These are phyloP conservation scores for Entomortierella chlamydospora DNA, from an alignment of 192 early-diverging fungal genomes.

Conservation along the genomic window DNA sequence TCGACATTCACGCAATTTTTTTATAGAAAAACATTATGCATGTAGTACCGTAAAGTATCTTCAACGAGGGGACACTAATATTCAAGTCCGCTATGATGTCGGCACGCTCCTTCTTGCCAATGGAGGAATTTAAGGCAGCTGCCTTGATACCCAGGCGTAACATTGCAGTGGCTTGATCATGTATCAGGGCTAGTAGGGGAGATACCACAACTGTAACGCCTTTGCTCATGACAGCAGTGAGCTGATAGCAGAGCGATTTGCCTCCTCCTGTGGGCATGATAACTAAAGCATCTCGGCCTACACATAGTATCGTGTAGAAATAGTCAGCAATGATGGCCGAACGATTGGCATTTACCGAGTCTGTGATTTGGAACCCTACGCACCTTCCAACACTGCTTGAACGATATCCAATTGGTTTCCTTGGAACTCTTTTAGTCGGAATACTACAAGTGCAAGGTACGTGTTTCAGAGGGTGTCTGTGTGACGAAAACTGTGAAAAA, in stretches of 20 bases:
- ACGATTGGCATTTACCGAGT: too few species aligned
- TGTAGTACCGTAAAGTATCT: conserved; percentile 73
- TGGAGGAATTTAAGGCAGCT: conserved; percentile 70
- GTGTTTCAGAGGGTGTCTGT: neutral
- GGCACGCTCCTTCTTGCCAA: conserved; percentile 60
- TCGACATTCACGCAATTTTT: neutral
- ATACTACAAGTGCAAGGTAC: conserved; percentile 6
- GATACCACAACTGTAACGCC: conserved; percentile 93
- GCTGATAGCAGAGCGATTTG: conserved; percentile 95
- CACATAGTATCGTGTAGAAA: neutral
- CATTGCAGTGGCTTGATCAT: conserved; percentile 91
- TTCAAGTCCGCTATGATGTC: conserved; percentile 69
- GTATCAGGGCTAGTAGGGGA: conserved; percentile 94
- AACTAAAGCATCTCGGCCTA: conserved; percentile 89
- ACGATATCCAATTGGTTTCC: conserved; percentile 33
- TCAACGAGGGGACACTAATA: conserved; percentile 56
- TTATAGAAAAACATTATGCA: neutral
- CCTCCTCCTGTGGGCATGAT: conserved; percentile 99
- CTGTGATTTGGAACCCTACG: neutral
- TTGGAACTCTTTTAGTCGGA: conserved; percentile 34
- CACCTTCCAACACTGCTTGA: conserved; percentile 30
- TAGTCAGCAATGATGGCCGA: too few species aligned
- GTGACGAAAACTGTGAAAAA: too few species aligned
- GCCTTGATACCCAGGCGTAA: conserved; percentile 29
- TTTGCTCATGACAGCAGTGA: conserved; percentile 83